Evolutionary conservation across 2,329 filamentous ascomycete genomes (phyloP).

Genomic region (Neonectria coccinea): DNA sequence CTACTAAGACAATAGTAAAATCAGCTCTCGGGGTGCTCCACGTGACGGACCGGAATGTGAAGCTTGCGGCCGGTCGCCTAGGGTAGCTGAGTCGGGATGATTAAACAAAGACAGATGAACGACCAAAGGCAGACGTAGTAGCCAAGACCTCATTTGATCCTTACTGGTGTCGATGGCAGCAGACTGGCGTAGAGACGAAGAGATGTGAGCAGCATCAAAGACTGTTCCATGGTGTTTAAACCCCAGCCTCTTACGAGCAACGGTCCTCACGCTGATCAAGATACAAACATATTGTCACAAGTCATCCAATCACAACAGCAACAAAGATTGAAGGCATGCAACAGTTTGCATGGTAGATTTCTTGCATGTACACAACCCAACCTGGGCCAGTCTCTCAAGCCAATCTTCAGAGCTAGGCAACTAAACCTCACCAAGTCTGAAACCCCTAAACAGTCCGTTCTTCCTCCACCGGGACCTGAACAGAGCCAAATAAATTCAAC

Average conservation of each 20-base stretch:
- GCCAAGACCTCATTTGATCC: no score
- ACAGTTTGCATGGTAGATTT: slow-evolving; percentile 2
- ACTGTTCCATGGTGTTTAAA: background rate
- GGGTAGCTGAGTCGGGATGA: no score
- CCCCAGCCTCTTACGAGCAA: background rate
- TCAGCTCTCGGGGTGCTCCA: no score
- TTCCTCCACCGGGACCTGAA: background rate
- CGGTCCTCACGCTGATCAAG: background rate
- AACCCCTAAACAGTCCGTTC: background rate
- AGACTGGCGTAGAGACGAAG: background rate
- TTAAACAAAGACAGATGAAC: no score
- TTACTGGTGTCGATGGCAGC: background rate
- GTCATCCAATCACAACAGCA: background rate
- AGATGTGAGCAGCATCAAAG: background rate
- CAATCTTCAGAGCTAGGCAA: background rate
- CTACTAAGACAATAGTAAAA: no score
- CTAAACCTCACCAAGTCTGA: background rate
- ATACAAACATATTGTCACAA: background rate
- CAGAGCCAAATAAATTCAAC: slow-evolving; percentile 26
- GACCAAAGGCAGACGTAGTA: no score
- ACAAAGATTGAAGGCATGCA: slow-evolving; percentile 1
- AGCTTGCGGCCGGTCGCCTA: no score
- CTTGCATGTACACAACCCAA: background rate
- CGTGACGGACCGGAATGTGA: no score
- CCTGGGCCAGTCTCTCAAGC: background rate